Evolutionary conservation across 805 yeast species (phyloP).

Genomic region (Ogataea siamensis): DNA sequence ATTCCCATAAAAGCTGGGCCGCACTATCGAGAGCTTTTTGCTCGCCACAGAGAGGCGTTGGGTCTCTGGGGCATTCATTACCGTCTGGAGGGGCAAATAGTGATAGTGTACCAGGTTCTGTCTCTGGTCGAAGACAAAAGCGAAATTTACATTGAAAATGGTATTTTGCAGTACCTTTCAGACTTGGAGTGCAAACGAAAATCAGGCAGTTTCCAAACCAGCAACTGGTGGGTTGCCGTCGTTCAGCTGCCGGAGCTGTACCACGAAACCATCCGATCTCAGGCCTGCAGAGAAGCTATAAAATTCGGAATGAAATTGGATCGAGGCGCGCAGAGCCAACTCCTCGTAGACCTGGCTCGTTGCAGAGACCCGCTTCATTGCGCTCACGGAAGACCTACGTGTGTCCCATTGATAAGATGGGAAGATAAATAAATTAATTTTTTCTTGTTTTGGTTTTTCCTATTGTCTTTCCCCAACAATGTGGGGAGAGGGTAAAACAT

Average conservation of each 20-base stretch:
- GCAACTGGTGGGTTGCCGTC: constrained; percentile 38
- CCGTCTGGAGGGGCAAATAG: background rate
- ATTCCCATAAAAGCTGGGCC: constrained; percentile 26
- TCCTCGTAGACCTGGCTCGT: constrained; percentile 41
- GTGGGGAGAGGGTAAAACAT: constrained; percentile 9
- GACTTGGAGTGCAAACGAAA: constrained; percentile 41
- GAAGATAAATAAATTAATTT: background rate
- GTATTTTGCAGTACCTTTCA: constrained; percentile 42
- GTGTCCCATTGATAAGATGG: constrained; percentile 46
- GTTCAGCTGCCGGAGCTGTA: constrained; percentile 50
- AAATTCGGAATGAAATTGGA: constrained; percentile 65
- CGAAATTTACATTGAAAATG: constrained; percentile 32
- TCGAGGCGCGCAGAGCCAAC: constrained; percentile 39
- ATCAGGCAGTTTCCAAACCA: background rate
- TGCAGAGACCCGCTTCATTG: constrained; percentile 72
- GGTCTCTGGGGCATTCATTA: constrained; percentile 46
- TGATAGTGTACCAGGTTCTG: constrained; percentile 44
- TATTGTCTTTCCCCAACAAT: constrained; percentile 5
- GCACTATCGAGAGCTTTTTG: constrained; percentile 36
- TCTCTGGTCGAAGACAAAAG: constrained; percentile 19
- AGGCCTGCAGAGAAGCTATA: constrained; percentile 67
- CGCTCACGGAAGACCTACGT: constrained; percentile 83
- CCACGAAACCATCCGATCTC: constrained; percentile 50
- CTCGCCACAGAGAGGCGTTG: constrained; percentile 16
- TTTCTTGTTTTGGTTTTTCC: constrained; percentile 4